phyloP scores from a whole-genome alignment of 192 early-diverging fungal species.

The Haplosporangium gracile region DNA sequence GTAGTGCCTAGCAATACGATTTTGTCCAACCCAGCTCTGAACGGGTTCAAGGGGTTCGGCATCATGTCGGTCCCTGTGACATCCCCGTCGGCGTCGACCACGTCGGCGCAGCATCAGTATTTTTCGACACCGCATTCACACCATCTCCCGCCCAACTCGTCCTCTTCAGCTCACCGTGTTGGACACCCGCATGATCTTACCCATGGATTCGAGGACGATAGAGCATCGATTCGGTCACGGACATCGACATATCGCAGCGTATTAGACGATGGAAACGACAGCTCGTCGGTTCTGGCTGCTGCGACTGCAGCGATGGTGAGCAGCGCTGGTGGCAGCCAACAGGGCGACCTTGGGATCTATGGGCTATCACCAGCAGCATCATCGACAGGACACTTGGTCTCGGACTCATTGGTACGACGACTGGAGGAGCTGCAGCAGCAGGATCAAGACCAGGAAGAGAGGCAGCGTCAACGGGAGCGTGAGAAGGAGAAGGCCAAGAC shows the following conservation, averaged over 20 bases:
- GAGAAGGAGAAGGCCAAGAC: slow-evolving; percentile 17
- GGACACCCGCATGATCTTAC: background rate
- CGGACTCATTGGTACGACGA: slow-evolving; percentile 48
- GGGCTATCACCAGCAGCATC: background rate
- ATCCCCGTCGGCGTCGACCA: slow-evolving; percentile 29
- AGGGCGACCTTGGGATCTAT: background rate
- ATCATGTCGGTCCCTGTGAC: slow-evolving; percentile 33
- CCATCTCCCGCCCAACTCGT: background rate
- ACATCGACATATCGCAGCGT: slow-evolving; percentile 19
- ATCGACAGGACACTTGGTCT: slow-evolving; percentile 20
- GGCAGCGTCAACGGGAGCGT: slow-evolving; percentile 22
- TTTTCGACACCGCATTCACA: slow-evolving; percentile 30
- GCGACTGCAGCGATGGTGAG: background rate
- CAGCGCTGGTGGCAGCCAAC: background rate
- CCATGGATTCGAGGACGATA: slow-evolving; percentile 26
- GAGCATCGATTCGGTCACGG: slow-evolving; percentile 38
- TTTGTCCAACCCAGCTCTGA: slow-evolving; percentile 35
- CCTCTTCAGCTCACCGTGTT: background rate
- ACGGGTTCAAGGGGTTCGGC: slow-evolving; percentile 40
- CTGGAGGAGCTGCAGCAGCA: slow-evolving; percentile 49
- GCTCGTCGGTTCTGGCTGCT: slow-evolving; percentile 16
- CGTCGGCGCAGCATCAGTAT: slow-evolving; percentile 44
- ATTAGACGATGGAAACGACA: slow-evolving; percentile 12
- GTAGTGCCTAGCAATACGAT: slow-evolving; percentile 30
- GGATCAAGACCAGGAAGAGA: slow-evolving; percentile 38